Base-by-base conservation (phyloP, 306 rosid genomes). In the Trichosanthes cucumerina region DNA sequence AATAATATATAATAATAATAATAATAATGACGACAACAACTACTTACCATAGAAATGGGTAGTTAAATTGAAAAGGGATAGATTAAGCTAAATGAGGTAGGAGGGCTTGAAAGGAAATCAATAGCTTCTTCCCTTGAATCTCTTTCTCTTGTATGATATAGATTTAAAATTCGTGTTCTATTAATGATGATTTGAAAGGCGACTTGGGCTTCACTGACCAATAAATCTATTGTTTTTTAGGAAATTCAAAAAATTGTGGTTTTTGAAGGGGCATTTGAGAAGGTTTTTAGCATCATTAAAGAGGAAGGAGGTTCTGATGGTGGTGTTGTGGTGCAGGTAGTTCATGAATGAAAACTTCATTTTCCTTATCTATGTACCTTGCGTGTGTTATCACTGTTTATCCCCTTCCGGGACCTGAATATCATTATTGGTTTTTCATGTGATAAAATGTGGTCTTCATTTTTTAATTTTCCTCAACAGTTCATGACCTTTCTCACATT, bases 281-380 rank as follows among this genome's bases (percentile, higher is more conserved):
- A 91, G 87, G 88, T 93, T 66, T 93, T 93, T 89, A 91, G 97
- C 83, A 93, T 91, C 82, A 89, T 91, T 46, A 89, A 77, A 80
- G 98, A 93, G 85, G 98, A 93, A 85, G 98, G 98, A 81, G 90
- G 88, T 80, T 91, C 98, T 24, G 98, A 93, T 69, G 98, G 98
- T 69, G 98, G 98, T 73, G 98, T 91, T 58, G 98, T 93, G 80
- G 98, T 93, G 80, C 98, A 93, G 98, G 98, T 91, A 81, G 84
- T 81, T 82, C 46, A 64, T 78, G 62, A 71, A 39, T 41, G 34
- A 68, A 62, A 65, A 56, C 70, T 41, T 80, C 60, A 28, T 69
- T 57, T 65, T 18, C 78, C 19, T 80, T 19, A 26, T 33, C 24
- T 16, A 66, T 57, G 75, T 74, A 81, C 70, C 58, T 39, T 39